A percentile compares a stretch with the other conserved stretches of the same genome.
Conservation (phyloP, 2,329 filamentous ascomycete genomes). For the Apiospora arundinis region DNA sequence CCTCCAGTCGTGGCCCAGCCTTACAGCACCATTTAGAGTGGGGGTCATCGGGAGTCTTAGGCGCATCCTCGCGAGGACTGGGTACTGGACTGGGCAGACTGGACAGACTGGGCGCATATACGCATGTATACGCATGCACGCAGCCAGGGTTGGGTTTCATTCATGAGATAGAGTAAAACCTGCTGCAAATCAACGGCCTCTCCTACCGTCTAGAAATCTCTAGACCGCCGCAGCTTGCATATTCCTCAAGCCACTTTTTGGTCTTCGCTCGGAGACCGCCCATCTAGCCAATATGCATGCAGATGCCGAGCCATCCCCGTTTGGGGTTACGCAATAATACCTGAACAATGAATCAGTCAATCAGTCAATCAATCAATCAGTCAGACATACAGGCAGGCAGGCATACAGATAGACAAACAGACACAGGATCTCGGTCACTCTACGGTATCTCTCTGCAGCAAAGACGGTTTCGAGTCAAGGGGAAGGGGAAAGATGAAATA, state of each 20-base stretch:
- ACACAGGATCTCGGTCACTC: not conserved
- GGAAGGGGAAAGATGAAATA: too few species aligned
- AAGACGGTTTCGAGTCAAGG: not conserved
- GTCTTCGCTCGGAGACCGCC: not conserved
- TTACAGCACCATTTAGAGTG: conserved; percentile 2
- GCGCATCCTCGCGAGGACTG: not conserved
- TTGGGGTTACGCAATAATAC: not conserved
- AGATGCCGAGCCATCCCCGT: conserved; percentile 16
- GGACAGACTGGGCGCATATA: not conserved
- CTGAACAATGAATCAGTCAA: not conserved
- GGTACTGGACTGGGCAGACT: too few species aligned
- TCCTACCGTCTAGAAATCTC: not conserved
- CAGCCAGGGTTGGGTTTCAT: not conserved
- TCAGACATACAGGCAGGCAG: too few species aligned
- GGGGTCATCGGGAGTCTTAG: conserved; percentile 5
- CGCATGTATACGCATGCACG: too few species aligned
- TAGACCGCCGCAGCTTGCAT: conserved; percentile 3
- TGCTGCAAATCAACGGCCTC: not conserved
- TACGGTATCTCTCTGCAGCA: not conserved
- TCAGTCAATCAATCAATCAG: too few species aligned
- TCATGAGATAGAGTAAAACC: not conserved
- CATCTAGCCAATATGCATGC: too few species aligned
- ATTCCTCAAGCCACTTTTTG: not conserved
- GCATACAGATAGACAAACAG: too few species aligned
- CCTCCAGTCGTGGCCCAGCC: not conserved